Percentiles rank a stretch among this genome's conserved stretches.
Evolutionary conservation across 192 early-diverging fungal species (phyloP).

Genomic region (Umbelopsis isabellina): DNA sequence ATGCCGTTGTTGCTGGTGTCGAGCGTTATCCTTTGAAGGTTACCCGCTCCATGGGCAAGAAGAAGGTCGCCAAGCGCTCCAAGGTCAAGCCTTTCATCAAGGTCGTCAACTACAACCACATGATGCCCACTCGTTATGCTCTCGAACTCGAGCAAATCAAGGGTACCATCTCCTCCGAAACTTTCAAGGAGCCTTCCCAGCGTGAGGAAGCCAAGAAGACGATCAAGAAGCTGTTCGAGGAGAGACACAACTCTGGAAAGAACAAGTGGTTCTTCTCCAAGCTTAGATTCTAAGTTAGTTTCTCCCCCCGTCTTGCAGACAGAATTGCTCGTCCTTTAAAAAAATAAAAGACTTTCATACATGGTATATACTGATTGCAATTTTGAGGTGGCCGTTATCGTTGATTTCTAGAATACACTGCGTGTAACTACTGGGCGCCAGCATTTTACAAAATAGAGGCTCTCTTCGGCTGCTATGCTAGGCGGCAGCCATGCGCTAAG

Average conservation of each 20-base stretch:
- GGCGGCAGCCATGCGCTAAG: not conserved
- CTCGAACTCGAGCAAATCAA: slow-evolving; percentile 95
- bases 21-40: slow-evolving; percentile 98
- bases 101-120: slow-evolving; percentile 98
- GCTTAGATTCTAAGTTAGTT: slow-evolving; percentile 83
- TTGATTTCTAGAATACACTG: no score
- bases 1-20: slow-evolving; percentile 98
- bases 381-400: no score
- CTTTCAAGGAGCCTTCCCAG: slow-evolving; percentile 95
- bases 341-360: slow-evolving; percentile 19
- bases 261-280: slow-evolving; percentile 99
- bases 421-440: no score
- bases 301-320: slow-evolving; percentile 3
- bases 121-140: slow-evolving; percentile 99
- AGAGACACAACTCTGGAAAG: slow-evolving; percentile 98
- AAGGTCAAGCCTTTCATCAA: slow-evolving; percentile 99
- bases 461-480: no score
- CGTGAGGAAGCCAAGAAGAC: slow-evolving; percentile 87
- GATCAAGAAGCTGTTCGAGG: slow-evolving; percentile 96
- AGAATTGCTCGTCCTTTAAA: slow-evolving; percentile 13
- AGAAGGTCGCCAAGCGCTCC: slow-evolving; percentile 95
- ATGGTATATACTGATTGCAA: not conserved
- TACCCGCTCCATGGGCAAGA: slow-evolving; percentile 92
- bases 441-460: no score
- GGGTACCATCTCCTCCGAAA: slow-evolving; percentile 80